Evolutionary conservation across 129 eudicot genomes (phyloP).

Genomic region (Chrysanthemum lavandulifolium): DNA sequence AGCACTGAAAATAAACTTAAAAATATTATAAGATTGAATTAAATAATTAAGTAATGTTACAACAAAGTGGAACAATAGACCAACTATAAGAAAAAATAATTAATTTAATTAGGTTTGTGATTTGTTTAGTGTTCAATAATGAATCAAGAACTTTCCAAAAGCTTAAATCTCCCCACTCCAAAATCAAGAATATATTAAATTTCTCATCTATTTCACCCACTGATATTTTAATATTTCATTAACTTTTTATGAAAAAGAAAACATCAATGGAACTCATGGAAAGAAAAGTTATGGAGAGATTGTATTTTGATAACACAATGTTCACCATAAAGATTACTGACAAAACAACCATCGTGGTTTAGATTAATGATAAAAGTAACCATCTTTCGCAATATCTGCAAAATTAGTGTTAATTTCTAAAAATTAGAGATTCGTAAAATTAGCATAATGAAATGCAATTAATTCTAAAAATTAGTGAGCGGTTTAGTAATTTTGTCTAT

Average conservation of each 20-base stretch:
- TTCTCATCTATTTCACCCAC: background rate
- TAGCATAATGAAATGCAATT: too few species aligned
- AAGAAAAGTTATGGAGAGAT: constrained; percentile 2
- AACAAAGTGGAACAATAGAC: constrained; percentile 31
- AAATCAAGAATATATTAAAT: background rate
- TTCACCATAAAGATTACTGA: too few species aligned
- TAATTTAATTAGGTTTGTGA: background rate
- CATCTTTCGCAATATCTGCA: too few species aligned
- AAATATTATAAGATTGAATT: background rate
- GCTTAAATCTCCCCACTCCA: constrained; percentile 15
- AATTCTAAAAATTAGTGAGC: too few species aligned
- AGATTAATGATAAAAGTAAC: too few species aligned
- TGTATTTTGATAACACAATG: background rate
- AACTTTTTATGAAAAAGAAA: background rate
- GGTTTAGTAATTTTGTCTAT: too few species aligned
- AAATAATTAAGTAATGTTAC: constrained; percentile 21
- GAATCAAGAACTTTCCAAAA: constrained; percentile 27
- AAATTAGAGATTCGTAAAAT: too few species aligned
- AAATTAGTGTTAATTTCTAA: too few species aligned
- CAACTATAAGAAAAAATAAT: constrained; percentile 15
- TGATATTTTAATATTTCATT: background rate
- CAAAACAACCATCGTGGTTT: too few species aligned
- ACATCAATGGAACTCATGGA: constrained; percentile 15
- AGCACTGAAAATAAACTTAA: constrained; percentile 10
- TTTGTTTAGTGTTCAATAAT: constrained; percentile 20